Evolutionary conservation across 2,329 filamentous ascomycete genomes (phyloP).

Genomic region (Coleophoma eucalyptorum): DNA sequence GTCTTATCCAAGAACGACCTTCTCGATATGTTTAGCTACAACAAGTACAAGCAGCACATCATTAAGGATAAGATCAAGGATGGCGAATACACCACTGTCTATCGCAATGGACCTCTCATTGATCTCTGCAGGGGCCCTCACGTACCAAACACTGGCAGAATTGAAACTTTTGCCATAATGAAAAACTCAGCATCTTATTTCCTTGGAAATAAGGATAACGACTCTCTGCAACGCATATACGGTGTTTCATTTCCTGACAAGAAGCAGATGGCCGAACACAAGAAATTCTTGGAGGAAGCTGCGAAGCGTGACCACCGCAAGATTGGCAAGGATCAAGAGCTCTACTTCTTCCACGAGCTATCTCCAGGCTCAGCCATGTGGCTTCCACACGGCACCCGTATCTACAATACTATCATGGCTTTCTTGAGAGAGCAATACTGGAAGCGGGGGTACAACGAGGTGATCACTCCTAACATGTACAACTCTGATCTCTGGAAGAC

Average conservation of each 20-base stretch:
- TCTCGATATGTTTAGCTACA: constrained; percentile 94
- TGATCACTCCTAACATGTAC: constrained; percentile 95
- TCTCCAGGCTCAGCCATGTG: constrained; percentile 95
- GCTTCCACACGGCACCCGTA: constrained; percentile 85
- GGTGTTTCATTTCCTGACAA: constrained; percentile 96
- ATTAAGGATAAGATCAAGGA: constrained; percentile 90
- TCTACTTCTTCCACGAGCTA: constrained; percentile 93
- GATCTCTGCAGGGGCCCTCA: constrained; percentile 95
- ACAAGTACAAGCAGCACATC: constrained; percentile 98
- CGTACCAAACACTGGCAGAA: constrained; percentile 86
- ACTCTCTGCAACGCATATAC: constrained; percentile 94
- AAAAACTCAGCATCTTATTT: constrained; percentile 80
- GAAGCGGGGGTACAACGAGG: constrained; percentile 90
- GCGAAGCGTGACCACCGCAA: constrained; percentile 94
- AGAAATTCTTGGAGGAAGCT: constrained; percentile 95
- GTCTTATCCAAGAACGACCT: constrained; percentile 87
- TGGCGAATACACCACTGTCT: constrained; percentile 88
- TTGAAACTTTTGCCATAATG: constrained; percentile 93
- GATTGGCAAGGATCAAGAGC: constrained; percentile 91
- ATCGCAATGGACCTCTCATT: constrained; percentile 85
- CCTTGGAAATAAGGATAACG: constrained; percentile 88
- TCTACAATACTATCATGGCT: constrained; percentile 83
- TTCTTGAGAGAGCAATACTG: constrained; percentile 87
- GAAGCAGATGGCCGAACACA: constrained; percentile 88
- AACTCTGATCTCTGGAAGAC: constrained; percentile 91